Evolutionary conservation across 371 early-diverging fungal species (phyloP).

Genomic region (Phascolomyces articulosus): DNA sequence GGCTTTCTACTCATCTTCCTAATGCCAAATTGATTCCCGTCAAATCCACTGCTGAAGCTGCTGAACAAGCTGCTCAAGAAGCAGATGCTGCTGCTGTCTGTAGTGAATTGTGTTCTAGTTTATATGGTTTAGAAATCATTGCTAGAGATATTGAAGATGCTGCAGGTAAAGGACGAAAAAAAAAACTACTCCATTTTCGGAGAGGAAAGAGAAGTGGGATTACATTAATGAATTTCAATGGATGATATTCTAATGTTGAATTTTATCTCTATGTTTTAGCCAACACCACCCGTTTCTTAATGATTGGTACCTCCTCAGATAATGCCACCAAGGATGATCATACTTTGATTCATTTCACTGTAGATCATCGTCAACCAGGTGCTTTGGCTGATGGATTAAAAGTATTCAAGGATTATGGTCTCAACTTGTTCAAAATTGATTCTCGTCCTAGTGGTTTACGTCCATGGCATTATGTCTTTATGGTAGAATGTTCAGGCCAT

Average conservation of each 20-base stretch:
- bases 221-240: no score
- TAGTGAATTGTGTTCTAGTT: slow-evolving; percentile 76
- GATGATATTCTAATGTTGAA: neutral
- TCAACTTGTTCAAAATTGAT: slow-evolving; percentile 93
- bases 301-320: slow-evolving; percentile 79
- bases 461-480: slow-evolving; percentile 93
- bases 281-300: slow-evolving; percentile 91
- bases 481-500: slow-evolving; percentile 88
- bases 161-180: slow-evolving; percentile 11
- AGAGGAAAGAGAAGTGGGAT: no score
- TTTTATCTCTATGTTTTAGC: slow-evolving; percentile 38
- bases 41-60: slow-evolving; percentile 87
- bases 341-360: slow-evolving; percentile 81
- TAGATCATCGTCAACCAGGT: slow-evolving; percentile 90
- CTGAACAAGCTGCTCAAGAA: slow-evolving; percentile 84
- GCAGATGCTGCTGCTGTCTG: slow-evolving; percentile 85
- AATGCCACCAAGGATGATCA: slow-evolving; percentile 76
- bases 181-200: neutral
- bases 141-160: slow-evolving; percentile 77
- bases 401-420: slow-evolving; percentile 77
- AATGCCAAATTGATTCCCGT: slow-evolving; percentile 77
- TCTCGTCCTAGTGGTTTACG: slow-evolving; percentile 83
- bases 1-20: slow-evolving; percentile 72
- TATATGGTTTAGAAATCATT: slow-evolving; percentile 81
- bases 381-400: slow-evolving; percentile 86